Evolutionary conservation across 2,329 filamentous ascomycete species (phyloP), one percentile per base, ranked within the genome.

Genomic region (Pyrenophora teres): DNA sequence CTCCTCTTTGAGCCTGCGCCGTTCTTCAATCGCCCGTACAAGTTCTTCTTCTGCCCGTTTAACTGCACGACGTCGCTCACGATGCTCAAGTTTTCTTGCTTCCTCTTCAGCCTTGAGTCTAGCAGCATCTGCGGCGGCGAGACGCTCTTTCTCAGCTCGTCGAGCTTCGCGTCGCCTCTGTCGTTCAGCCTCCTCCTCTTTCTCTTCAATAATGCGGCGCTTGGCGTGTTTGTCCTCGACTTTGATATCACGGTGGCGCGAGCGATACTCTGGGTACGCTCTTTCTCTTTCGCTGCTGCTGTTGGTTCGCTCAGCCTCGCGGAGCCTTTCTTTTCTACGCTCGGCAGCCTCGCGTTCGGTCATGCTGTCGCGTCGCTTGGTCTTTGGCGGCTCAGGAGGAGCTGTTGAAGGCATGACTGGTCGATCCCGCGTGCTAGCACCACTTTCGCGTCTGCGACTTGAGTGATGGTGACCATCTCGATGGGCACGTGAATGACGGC

Each of bases 281-380:
- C 57, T 57, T 40, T 72, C 69, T 41, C 61, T 66, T 36, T 64
- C 64, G 32, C 68, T 65, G 37, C 58, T 60, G 40, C 65, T 65
- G 16, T 59, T 47, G 18, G 56, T 43, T 36, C 61, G 64, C n/a
- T 66, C 59, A 2, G 45, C 40, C 18, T 68, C 67, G 18, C 57
- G 60, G 2, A 54, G 31, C 32, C 55, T 52, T 9, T 64, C 62
- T 45, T 63, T 67, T 2, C 52, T 59, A 44, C 54, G 59, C 7
- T 44, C 47, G 18, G 55, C 19, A 18, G 46, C 49, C 30, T 73
- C 70, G 16, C 63, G 62, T 12, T 70, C 69, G 3, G 68, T 68
- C 31, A 70, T 66, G 45, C 69, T 72, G 43, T 72, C 69, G 8
- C 64, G 63, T 23, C 69, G 63, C 39, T 67, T 71, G 27, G 54